These are phyloP conservation scores for Cynara cardunculus DNA, from an alignment of 129 eudicot genomes.

Conservation along the genomic window DNA sequence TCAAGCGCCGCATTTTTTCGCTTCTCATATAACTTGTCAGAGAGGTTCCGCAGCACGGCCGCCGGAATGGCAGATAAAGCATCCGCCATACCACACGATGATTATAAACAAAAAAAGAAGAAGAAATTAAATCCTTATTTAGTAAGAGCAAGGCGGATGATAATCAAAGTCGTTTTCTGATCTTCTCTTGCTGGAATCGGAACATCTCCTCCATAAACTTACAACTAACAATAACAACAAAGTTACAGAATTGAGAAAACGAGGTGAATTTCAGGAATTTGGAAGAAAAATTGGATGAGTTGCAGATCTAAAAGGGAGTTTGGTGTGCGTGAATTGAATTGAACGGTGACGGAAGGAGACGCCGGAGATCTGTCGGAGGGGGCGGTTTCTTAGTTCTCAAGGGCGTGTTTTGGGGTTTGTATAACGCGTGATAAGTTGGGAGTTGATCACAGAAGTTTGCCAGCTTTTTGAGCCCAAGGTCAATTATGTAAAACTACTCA, in stretches of 20 bases:
- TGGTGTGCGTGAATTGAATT: conserved; percentile 15
- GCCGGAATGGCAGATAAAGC: conserved; percentile 75
- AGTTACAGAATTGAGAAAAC: conserved; percentile 15
- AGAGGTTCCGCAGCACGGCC: conserved; percentile 70
- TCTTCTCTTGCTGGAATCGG: conserved; percentile 46
- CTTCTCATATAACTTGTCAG: conserved; percentile 90
- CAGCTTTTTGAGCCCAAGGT: background rate
- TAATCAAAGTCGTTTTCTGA: conserved; percentile 37
- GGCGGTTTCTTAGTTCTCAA: conserved; percentile 14
- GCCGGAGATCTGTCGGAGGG: conserved; percentile 34
- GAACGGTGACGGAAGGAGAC: conserved; percentile 8
- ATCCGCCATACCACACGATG: conserved; percentile 61
- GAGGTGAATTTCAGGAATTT: background rate
- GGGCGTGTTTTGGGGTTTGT: conserved; percentile 36
- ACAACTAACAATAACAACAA: conserved; percentile 11
- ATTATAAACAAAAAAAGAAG: background rate
- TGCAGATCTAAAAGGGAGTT: conserved; percentile 10
- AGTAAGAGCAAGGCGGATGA: conserved; percentile 4
- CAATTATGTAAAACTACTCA: background rate
- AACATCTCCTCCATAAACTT: conserved; percentile 33
- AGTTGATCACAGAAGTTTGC: conserved; percentile 31
- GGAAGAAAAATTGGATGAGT: conserved; percentile 18
- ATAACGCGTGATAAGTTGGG: conserved; percentile 35
- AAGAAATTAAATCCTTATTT: background rate
- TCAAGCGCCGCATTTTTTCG: conserved; percentile 92